Conservation (phyloP, 768 basidiomycete genomes). For the Suillus luteus region DNA sequence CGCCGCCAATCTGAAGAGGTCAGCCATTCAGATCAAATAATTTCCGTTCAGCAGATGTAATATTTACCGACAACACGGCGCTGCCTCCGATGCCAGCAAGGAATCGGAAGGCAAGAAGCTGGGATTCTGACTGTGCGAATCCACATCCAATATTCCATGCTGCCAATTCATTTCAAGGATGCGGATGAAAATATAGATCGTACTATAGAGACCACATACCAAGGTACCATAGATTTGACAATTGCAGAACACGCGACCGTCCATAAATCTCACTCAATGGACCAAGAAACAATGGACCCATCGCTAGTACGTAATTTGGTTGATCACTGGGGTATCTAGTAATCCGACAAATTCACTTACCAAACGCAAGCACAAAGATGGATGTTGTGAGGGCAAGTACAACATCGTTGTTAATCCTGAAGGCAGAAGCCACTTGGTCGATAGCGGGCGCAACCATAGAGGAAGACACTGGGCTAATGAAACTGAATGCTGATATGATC, state of each 20-base stretch:
- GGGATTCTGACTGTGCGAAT: constrained; percentile 56
- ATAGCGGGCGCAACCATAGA: constrained; percentile 74
- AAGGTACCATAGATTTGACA: constrained; percentile 64
- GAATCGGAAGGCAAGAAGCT: constrained; percentile 70
- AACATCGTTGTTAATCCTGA: constrained; percentile 53
- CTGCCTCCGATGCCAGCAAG: constrained; percentile 73
- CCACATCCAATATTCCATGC: constrained; percentile 68
- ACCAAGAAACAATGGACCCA: constrained; percentile 45
- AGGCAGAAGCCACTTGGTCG: constrained; percentile 47
- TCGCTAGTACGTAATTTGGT: constrained; percentile 6
- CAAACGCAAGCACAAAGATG: constrained; percentile 60
- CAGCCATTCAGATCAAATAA: background rate
- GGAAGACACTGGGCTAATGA: constrained; percentile 70
- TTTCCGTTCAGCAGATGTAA: too few species aligned
- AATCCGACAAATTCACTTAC: constrained; percentile 33
- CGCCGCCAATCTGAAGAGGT: constrained; percentile 56
- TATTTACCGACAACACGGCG: constrained; percentile 54
- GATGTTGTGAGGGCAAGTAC: constrained; percentile 62
- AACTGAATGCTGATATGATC: constrained; percentile 66
- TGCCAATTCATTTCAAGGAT: constrained; percentile 14
- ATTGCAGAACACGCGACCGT: constrained; percentile 61
- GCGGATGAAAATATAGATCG: background rate
- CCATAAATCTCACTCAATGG: constrained; percentile 76
- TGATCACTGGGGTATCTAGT: background rate
- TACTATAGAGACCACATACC: constrained; percentile 37